A percentile compares a stretch with the other conserved stretches of the same genome.
Conservation (phyloP, 495 filamentous ascomycete genomes). For the Chaetomium fimeti region DNA sequence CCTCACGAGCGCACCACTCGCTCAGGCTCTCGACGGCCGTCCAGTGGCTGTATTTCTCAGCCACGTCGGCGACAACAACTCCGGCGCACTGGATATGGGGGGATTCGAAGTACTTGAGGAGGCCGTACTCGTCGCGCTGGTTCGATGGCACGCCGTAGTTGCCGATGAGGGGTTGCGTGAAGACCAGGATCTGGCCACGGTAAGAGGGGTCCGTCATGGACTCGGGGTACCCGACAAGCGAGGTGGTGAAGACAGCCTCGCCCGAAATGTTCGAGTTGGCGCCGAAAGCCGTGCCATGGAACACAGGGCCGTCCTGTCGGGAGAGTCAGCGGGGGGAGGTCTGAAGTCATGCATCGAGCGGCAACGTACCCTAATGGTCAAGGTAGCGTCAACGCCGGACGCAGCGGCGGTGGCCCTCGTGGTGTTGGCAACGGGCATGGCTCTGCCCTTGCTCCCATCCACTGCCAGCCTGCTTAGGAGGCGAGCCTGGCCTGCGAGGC, state of each 20-base stretch:
- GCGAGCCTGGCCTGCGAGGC: conserved; percentile 48
- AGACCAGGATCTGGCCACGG: conserved; percentile 96
- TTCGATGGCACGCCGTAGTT: conserved; percentile 93
- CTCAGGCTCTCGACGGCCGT: conserved; percentile 91
- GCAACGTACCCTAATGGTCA: conserved; percentile 78
- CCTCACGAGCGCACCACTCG: conserved; percentile 93
- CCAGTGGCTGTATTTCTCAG: conserved; percentile 94
- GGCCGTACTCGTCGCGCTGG: conserved; percentile 70
- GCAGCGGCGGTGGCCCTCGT: conserved; percentile 57
- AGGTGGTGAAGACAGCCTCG: conserved; percentile 94
- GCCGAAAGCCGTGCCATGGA: conserved; percentile 89
- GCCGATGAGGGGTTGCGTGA: conserved; percentile 97
- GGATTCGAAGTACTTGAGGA: conserved; percentile 92
- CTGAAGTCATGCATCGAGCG: background rate
- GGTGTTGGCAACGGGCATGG: conserved; percentile 45
- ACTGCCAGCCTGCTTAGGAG: conserved; percentile 52
- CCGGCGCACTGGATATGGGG: conserved; percentile 94
- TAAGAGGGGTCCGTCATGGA: conserved; percentile 98
- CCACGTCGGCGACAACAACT: conserved; percentile 92
- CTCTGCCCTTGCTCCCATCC: conserved; percentile 63
- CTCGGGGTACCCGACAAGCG: conserved; percentile 92
- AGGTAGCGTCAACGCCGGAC: conserved; percentile 74
- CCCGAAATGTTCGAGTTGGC: conserved; percentile 89
- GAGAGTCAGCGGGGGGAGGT: conserved; percentile 11
- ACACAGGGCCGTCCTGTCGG: conserved; percentile 76